Evolutionary conservation across 768 basidiomycete genomes (phyloP), one percentile per base, ranked within the genome.

Genomic region (Boletus pseudopeckii): DNA sequence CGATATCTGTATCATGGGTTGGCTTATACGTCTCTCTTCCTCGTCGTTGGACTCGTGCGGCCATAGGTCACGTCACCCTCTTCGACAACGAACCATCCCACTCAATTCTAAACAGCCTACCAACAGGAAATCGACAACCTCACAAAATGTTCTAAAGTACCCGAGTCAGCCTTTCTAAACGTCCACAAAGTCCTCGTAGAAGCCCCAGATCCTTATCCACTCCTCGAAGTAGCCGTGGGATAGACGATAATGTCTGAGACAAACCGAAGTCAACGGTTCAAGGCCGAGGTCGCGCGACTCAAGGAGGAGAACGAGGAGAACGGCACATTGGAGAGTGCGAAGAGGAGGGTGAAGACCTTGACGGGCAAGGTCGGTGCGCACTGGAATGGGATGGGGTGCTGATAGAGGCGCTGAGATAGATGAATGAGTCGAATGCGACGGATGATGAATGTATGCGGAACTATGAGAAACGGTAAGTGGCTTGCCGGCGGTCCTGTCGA

Each of bases 161-260:
- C 94, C 9, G 97, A 98, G 77, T 95, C 90, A 64, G 90, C 94
- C 0, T 98, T 99, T 72, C 77, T 98, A n/a, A 92, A 86, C 63
- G 88, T 95, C 18, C 98, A 98, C 78, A 98, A 98, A 68, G 83
- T 96, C 22, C 73, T 99, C 7, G 93, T 95, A 0, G 97, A 99
- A 65, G 96, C 92, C 3, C 96, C 96, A 0, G 97, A 99, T 69
- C 97, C 97, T 15, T 97, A 96, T 68, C 97, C 97, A 10, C 77
- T 98, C 7, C 83, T 99, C 14, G 96, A 99, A 64, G 92, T 86
- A 14, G 95, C 93, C 10, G 90, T 98, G 32, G 96, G 98, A 64
- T 97, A 98, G 77, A 86, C 94, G 2, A 90, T 95, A 44, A 92
- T 90, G 63, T 85, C 59, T 84, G 26, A 66, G 28, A 8, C 28